phyloP scores from a whole-genome alignment of 148 eudicot genomes.

The Selenicereus undatus region DNA sequence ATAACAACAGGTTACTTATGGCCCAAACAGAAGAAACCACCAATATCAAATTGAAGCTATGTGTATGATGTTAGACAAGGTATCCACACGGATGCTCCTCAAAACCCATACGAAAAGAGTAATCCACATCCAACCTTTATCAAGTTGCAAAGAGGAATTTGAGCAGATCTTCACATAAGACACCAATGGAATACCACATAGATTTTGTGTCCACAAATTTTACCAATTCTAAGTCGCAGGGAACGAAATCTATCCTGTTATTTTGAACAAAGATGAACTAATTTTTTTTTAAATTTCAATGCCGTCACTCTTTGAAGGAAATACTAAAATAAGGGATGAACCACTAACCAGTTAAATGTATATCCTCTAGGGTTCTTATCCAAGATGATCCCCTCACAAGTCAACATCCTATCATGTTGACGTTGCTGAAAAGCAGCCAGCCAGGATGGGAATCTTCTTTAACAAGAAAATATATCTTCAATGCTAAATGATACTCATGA shows the following conservation, averaged over 20 bases:
- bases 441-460: background rate
- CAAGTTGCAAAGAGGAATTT: too few species aligned
- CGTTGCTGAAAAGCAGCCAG: background rate
- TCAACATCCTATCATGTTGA: background rate
- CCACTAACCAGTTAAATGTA: background rate
- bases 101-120: background rate
- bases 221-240: too few species aligned
- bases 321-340: background rate
- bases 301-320: background rate
- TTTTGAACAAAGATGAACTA: too few species aligned
- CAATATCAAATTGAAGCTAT: background rate
- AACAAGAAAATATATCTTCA: too few species aligned
- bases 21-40: background rate
- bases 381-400: background rate
- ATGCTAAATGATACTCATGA: background rate
- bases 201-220: too few species aligned
- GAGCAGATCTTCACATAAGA: too few species aligned
- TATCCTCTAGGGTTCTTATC: background rate
- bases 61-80: background rate
- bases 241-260: too few species aligned
- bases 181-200: too few species aligned
- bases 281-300: too few species aligned
- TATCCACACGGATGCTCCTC: background rate
- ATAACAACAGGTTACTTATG: background rate
- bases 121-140: background rate